These are phyloP conservation scores for Pneumocystis murina DNA, from an alignment of 1,139 yeast species.

Conservation along the genomic window DNA sequence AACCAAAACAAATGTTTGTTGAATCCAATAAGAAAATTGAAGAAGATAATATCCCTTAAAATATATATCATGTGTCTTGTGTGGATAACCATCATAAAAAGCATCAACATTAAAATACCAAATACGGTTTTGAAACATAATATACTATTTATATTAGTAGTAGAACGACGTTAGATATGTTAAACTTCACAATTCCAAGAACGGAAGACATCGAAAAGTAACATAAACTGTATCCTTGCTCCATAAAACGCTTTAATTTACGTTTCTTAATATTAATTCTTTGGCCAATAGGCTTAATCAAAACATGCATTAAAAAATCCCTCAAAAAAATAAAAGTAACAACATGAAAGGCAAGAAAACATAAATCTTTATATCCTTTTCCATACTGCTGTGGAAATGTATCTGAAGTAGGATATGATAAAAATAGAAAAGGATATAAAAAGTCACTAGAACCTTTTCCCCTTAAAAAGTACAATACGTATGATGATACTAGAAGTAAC, in stretches of 20 bases:
- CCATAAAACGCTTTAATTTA: constrained; percentile 71
- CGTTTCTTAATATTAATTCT: constrained; percentile 4
- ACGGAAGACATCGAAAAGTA: constrained; percentile 78
- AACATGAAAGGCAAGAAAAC: constrained; percentile 66
- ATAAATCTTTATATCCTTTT: constrained; percentile 72
- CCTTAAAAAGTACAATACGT: not conserved
- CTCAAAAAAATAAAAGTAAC: constrained; percentile 78
- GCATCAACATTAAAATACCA: constrained; percentile 82
- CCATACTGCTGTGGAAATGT: constrained; percentile 37
- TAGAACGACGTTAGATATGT: not conserved
- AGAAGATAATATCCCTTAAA: constrained; percentile 74
- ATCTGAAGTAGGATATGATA: constrained; percentile 10
- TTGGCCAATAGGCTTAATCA: constrained; percentile 63
- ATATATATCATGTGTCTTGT: constrained; percentile 50
- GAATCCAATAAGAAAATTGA: constrained; percentile 97
- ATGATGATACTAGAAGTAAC: not conserved
- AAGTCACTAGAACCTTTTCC: constrained; percentile 12
- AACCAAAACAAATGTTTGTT: constrained; percentile 69
- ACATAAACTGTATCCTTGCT: constrained; percentile 71
- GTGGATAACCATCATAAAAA: constrained; percentile 72
- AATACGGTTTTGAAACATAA: constrained; percentile 67
- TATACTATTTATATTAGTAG: constrained; percentile 28
- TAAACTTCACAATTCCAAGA: constrained; percentile 39
- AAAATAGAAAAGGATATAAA: constrained; percentile 6
- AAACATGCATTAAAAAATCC: constrained; percentile 75